Evolutionary conservation across 78 protist species (phyloP).

Genomic region (Isochrysis galbana): DNA sequence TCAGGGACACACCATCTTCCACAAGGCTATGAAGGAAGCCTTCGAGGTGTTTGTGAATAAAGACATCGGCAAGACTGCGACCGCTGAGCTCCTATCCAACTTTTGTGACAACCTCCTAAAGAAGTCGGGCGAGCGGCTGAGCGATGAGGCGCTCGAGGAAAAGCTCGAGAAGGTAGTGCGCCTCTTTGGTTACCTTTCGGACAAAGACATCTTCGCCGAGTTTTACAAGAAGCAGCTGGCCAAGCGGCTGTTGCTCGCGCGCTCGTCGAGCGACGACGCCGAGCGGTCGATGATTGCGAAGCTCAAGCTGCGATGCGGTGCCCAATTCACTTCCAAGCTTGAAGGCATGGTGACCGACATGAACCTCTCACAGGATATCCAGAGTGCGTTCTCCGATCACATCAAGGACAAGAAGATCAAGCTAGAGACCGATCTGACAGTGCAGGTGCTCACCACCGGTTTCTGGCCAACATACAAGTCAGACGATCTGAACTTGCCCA

Average conservation of each 20-base stretch:
- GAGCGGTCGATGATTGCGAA: constrained; percentile 53
- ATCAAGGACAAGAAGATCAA: neutral
- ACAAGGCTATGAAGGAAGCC: constrained; percentile 44
- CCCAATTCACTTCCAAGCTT: constrained; percentile 61
- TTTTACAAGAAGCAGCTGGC: constrained; percentile 60
- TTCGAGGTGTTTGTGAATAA: constrained; percentile 53
- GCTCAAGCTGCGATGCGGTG: constrained; percentile 54
- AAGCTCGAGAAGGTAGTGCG: constrained; percentile 45
- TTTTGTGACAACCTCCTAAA: constrained; percentile 46
- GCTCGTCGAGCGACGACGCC: constrained; percentile 46
- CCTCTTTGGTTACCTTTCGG: constrained; percentile 46
- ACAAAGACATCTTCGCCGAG: constrained; percentile 62
- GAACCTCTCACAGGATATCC: constrained; percentile 37
- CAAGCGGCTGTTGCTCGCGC: constrained; percentile 51
- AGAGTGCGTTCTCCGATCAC: neutral
- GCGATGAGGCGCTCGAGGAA: constrained; percentile 18
- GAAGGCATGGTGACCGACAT: constrained; percentile 64
- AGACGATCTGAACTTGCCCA: constrained; percentile 22
- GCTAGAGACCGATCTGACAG: constrained; percentile 37
- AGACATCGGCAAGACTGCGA: constrained; percentile 30
- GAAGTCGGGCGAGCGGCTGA: constrained; percentile 14
- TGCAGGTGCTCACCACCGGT: constrained; percentile 52
- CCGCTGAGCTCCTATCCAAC: constrained; percentile 46
- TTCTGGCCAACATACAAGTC: constrained; percentile 60
- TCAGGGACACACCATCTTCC: constrained; percentile 36